Conservation (phyloP, 768 basidiomycete genomes). For the Tulasnella sp. region DNA sequence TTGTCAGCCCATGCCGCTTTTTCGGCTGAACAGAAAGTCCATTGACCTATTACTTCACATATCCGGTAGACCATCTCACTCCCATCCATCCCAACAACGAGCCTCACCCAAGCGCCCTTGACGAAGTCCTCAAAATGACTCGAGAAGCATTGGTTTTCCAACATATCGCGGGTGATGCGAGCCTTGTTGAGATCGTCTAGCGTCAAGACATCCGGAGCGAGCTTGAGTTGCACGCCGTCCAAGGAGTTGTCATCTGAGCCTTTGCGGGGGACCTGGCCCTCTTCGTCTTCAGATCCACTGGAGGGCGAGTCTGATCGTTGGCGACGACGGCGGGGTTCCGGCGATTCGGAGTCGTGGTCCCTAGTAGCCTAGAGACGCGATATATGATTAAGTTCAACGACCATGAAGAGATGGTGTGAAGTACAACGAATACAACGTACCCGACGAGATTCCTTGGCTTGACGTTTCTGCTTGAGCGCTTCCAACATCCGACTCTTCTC, state of each 20-base stretch:
- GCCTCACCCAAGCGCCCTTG: conserved; percentile 76
- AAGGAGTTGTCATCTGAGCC: conserved; percentile 53
- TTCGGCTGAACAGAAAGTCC: background rate
- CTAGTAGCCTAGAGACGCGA: conserved; percentile 29
- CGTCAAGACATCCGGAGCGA: conserved; percentile 37
- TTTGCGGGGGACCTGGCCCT: conserved; percentile 32
- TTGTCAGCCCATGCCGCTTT: background rate
- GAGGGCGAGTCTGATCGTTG: conserved; percentile 32
- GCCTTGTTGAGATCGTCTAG: conserved; percentile 51
- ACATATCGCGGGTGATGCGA: conserved; percentile 52
- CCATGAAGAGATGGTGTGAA: too few species aligned
- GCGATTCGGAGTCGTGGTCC: conserved; percentile 47
- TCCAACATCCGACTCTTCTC: conserved; percentile 71
- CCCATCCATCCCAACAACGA: conserved; percentile 58
- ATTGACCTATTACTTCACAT: conserved; percentile 68
- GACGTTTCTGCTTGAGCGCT: conserved; percentile 76
- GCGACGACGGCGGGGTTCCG: conserved; percentile 50
- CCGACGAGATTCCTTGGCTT: conserved; percentile 66
- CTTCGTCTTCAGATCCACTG: conserved; percentile 29
- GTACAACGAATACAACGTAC: conserved; percentile 35
- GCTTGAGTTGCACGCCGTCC: conserved; percentile 37
- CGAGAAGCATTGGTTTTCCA: conserved; percentile 60
- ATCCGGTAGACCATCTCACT: conserved; percentile 62
- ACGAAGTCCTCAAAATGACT: conserved; percentile 84
- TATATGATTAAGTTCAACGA: too few species aligned